Evolutionary conservation across 805 yeast species (phyloP), one percentile per base, ranked within the genome.

Genomic region (Alloascoidea hylecoeti): DNA sequence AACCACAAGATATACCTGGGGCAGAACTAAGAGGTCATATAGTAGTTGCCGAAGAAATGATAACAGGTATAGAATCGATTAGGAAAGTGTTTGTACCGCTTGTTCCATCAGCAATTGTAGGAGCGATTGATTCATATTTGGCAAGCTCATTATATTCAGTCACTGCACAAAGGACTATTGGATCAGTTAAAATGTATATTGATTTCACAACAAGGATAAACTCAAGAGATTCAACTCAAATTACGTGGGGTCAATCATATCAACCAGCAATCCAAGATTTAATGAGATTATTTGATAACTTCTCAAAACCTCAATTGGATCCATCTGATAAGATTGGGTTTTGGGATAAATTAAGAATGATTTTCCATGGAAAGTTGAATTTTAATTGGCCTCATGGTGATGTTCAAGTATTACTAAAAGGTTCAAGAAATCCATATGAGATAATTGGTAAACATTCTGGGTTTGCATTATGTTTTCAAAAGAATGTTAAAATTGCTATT

Each of bases 261-360:
- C 84, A 79, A 46, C 86, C 94, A 14, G 88, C 86, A 1, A 69
- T 88, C 18, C 85, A 84, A 45, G 88, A 84, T 45, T 65, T 78
- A 2, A 79, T 82, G 75, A 60, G 75, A 39, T 78, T 73, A 40
- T 68, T 88, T 42, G 95, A 86, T 48, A 75, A 78, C 35, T 83
- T 88, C 51, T 75, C 94, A 1, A 88, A 89, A 53, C 94, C 95
- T 0, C 95, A 94, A 0, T 58, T 81, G 13, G 97, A 88, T 53
- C 88, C 88, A 0, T 83, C 95, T 2, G 69, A 73, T 3, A 80
- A 79, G 46, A 58, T 85, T 12, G 97, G 97, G 0, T 77, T 86
- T 46, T 88, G 97, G 97, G 97, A 88, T 56, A 89, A 86, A 52
- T 56, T 85, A 17, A 61, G 95, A 37, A 66, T 76, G 18, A 64